Conservation (phyloP, 805 yeast species). For the Babjeviella inositovora region DNA sequence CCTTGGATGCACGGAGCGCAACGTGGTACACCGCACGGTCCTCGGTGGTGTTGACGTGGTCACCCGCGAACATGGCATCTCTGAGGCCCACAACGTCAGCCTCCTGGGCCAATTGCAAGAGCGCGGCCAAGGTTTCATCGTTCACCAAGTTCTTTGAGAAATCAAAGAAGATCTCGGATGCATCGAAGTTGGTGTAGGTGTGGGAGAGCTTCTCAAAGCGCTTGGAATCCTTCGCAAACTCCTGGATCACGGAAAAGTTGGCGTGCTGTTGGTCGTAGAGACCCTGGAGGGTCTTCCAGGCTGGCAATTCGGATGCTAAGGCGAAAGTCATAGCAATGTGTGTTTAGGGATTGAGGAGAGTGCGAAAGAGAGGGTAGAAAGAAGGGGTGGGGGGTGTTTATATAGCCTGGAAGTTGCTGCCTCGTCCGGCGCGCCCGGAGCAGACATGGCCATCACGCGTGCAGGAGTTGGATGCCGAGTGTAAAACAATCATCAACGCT, state of each 20-base stretch:
- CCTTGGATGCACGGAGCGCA: slow-evolving; percentile 94
- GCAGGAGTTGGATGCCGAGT: too few relatives aligned
- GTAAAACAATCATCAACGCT: too few relatives aligned
- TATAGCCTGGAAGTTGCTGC: too few relatives aligned
- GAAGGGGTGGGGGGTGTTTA: too few relatives aligned
- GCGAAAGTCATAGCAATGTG: too few relatives aligned
- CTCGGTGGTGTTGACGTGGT: slow-evolving; percentile 90
- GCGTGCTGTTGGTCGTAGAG: slow-evolving; percentile 60
- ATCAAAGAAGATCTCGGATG: slow-evolving; percentile 81
- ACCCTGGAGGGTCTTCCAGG: slow-evolving; percentile 68
- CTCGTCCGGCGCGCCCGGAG: too few relatives aligned
- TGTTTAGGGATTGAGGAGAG: too few relatives aligned
- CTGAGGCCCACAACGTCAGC: slow-evolving; percentile 78
- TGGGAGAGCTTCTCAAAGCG: slow-evolving; percentile 68
- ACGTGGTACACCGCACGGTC: slow-evolving; percentile 94
- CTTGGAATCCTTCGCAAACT: slow-evolving; percentile 56
- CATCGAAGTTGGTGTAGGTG: slow-evolving; percentile 73
- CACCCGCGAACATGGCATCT: slow-evolving; percentile 86
- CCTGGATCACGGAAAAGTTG: slow-evolving; percentile 56
- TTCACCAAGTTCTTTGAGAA: slow-evolving; percentile 89
- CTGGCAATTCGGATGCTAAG: slow-evolving; percentile 57
- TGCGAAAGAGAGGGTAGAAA: slow-evolving; percentile 1
- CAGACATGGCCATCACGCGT: too few relatives aligned
- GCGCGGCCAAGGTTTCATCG: slow-evolving; percentile 57
- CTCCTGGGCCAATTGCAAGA: slow-evolving; percentile 75